These are phyloP conservation scores for Penicillium sp. DNA, from an alignment of 2,329 filamentous ascomycete species.

Conservation along the genomic window DNA sequence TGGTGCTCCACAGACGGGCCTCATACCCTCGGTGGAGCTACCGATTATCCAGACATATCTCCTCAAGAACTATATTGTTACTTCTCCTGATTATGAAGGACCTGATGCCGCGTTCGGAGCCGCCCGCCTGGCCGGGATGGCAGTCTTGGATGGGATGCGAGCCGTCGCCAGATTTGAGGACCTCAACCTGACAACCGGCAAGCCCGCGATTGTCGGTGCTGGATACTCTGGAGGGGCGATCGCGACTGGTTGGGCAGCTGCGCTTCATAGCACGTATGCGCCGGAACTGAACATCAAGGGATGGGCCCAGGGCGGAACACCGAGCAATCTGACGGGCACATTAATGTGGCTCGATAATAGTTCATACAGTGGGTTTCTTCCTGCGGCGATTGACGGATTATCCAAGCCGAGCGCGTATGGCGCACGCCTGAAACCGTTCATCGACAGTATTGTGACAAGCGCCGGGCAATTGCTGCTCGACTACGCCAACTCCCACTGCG, in stretches of 20 bases:
- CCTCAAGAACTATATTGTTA: slow-evolving; percentile 53
- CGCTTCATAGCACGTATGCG: slow-evolving; percentile 58
- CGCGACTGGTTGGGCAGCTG: slow-evolving; percentile 58
- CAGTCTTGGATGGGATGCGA: slow-evolving; percentile 51
- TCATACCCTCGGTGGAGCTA: slow-evolving; percentile 41
- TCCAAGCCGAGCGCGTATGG: slow-evolving; percentile 32
- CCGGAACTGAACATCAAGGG: slow-evolving; percentile 55
- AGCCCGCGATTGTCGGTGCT: slow-evolving; percentile 47
- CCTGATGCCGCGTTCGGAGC: slow-evolving; percentile 51
- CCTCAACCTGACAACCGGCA: slow-evolving; percentile 23
- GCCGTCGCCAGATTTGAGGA: slow-evolving; percentile 40
- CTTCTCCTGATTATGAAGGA: slow-evolving; percentile 55
- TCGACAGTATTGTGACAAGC: slow-evolving; percentile 28
- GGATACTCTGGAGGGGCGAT: slow-evolving; percentile 62
- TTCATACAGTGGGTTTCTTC: slow-evolving; percentile 32
- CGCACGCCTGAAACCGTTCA: slow-evolving; percentile 25
- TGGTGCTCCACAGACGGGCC: slow-evolving; percentile 36
- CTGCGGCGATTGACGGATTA: slow-evolving; percentile 30
- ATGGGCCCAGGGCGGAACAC: slow-evolving; percentile 35
- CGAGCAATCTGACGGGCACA: slow-evolving; percentile 33
- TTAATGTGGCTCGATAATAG: slow-evolving; percentile 29
- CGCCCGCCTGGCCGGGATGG: slow-evolving; percentile 51
- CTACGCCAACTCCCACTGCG: slow-evolving; percentile 24
- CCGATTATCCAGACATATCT: slow-evolving; percentile 44
- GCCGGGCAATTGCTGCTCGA: slow-evolving; percentile 24